Conservation (phyloP, 2,329 filamentous ascomycete genomes). For the Xylariaceae sp. region DNA sequence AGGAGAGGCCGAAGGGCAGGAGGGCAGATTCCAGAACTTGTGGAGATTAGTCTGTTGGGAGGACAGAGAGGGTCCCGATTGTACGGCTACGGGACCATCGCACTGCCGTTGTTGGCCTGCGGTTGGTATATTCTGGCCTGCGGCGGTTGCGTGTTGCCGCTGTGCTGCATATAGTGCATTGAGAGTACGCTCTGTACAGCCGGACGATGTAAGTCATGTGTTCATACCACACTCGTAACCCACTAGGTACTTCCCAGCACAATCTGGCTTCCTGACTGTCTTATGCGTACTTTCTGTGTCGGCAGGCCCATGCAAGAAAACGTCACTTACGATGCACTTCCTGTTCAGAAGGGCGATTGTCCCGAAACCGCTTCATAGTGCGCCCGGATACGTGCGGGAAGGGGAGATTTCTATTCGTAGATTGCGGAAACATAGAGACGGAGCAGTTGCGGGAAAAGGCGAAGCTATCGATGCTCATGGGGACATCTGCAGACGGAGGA, state of each 20-base stretch:
- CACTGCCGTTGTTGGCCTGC: constrained; percentile 3
- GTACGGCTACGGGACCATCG: constrained; percentile 13
- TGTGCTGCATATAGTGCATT: constrained; percentile 55
- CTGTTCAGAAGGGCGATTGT: constrained; percentile 52
- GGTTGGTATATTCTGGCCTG: constrained; percentile 12
- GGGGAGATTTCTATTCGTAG: constrained; percentile 15
- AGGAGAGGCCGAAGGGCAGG: constrained; percentile 31
- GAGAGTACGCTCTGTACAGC: constrained; percentile 49
- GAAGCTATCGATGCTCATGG: constrained; percentile 33
- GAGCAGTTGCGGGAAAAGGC: constrained; percentile 26
- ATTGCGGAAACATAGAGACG: constrained; percentile 24
- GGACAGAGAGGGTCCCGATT: constrained; percentile 14
- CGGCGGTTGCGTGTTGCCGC: constrained; percentile 25
- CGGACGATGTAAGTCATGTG: constrained; percentile 17
- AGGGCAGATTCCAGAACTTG: constrained; percentile 55
- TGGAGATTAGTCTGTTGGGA: constrained; percentile 49
- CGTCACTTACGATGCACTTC: constrained; percentile 48
- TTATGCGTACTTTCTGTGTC: background rate
- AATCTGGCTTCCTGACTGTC: background rate
- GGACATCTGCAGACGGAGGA: constrained; percentile 26
- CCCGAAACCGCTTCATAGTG: constrained; percentile 57
- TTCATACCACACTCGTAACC: background rate
- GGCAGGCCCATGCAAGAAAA: background rate
- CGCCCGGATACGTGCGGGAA: constrained; percentile 46
- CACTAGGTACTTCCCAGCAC: background rate